phyloP scores from a whole-genome alignment of 805 yeast species.

The Cyberlindnera mrakii region DNA sequence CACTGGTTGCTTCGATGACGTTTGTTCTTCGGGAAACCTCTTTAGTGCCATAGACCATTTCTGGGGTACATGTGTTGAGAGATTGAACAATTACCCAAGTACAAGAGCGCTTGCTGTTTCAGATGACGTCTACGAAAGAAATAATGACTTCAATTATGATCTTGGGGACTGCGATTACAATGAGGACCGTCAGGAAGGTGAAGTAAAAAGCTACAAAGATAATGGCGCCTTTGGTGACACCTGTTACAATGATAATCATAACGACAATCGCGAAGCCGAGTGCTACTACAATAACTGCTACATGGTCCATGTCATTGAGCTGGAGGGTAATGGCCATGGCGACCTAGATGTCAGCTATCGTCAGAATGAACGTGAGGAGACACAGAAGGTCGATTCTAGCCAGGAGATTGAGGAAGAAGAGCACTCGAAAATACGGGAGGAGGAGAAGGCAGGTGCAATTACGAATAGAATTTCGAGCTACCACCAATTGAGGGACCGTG shows the following conservation, averaged over 20 bases:
- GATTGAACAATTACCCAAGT: conserved; percentile 5
- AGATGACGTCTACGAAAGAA: background rate
- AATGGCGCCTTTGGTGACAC: conserved; percentile 2
- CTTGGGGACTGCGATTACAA: conserved; percentile 4
- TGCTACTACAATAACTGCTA: too few relatives aligned
- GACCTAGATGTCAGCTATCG: conserved; percentile 8
- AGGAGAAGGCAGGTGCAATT: too few relatives aligned
- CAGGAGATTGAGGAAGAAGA: background rate
- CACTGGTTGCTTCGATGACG: conserved; percentile 39
- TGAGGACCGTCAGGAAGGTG: conserved; percentile 8
- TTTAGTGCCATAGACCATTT: conserved; percentile 42
- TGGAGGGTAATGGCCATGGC: background rate
- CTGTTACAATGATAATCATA: conserved; percentile 4
- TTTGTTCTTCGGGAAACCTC: conserved; percentile 38
- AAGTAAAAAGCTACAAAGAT: conserved; percentile 19
- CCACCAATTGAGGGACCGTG: too few relatives aligned
- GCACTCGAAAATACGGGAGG: too few relatives aligned
- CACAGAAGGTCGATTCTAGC: conserved; percentile 16
- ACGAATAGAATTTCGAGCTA: too few relatives aligned
- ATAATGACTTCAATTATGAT: conserved; percentile 11
- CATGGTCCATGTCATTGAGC: too few relatives aligned
- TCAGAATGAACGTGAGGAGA: conserved; percentile 19
- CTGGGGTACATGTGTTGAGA: conserved; percentile 37
- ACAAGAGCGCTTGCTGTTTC: background rate
- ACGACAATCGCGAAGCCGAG: conserved; percentile 16